Conservation (phyloP, 441 rosid species). For the Pelargonium myrrhifolium region DNA sequence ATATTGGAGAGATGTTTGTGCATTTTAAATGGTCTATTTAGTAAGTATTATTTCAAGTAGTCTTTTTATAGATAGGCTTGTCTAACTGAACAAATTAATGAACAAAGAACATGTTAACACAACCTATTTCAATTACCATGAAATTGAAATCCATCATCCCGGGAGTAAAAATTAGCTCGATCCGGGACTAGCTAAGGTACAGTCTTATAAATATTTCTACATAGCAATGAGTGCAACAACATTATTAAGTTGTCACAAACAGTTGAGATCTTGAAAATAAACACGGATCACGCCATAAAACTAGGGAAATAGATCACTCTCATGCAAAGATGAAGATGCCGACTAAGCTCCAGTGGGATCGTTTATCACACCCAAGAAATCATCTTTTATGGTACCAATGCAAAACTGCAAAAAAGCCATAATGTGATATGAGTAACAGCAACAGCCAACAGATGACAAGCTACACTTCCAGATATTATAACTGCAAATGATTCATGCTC, state of each 20-base stretch:
- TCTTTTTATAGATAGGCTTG: too few species aligned
- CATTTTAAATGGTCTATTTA: too few species aligned
- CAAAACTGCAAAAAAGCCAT: constrained; percentile 56
- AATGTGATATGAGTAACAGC: constrained; percentile 3
- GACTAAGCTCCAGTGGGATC: constrained; percentile 60
- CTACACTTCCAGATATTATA: background rate
- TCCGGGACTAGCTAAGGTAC: background rate
- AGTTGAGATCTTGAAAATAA: background rate
- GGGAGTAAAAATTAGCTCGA: background rate
- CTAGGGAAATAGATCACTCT: background rate
- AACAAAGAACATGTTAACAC: background rate
- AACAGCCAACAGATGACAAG: background rate
- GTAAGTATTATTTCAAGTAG: too few species aligned
- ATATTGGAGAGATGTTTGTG: too few species aligned
- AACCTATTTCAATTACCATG: background rate
- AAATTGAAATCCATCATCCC: background rate
- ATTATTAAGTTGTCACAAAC: background rate
- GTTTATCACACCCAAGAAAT: constrained; percentile 91
- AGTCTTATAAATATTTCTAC: too few species aligned
- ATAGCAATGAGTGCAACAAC: too few species aligned
- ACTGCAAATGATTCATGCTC: too few species aligned
- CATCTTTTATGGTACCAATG: constrained; percentile 90
- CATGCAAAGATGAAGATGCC: background rate
- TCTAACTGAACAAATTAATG: too few species aligned
- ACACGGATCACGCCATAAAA: background rate